These are phyloP conservation scores for Thinopyrum obtusiflorum DNA, from an alignment of 202 grass and related monocot species.

Conservation along the genomic window DNA sequence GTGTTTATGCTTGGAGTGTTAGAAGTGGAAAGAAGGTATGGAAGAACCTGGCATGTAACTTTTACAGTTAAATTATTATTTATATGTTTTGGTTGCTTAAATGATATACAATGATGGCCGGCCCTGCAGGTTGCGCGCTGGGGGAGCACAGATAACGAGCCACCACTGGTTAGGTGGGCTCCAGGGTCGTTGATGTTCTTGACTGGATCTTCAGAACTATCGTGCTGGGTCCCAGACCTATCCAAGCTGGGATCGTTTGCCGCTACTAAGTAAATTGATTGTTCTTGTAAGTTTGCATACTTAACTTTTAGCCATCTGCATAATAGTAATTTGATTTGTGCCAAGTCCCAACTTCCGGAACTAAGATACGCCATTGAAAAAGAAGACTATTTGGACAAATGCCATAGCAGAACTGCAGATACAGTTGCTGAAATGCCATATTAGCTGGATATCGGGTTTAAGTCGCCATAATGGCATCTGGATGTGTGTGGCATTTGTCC, in stretches of 20 bases:
- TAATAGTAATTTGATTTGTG: background rate
- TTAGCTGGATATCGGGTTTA: background rate
- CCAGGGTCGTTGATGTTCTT: constrained; percentile 81
- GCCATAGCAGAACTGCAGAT: background rate
- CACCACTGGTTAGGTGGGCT: constrained; percentile 86
- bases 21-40: constrained; percentile 85
- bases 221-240: constrained; percentile 92
- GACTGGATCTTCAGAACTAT: constrained; percentile 93
- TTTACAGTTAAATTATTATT: constrained; percentile 4
- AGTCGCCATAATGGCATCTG: background rate
- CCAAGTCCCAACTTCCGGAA: background rate
- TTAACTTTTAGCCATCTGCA: background rate
- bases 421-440: background rate
- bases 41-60: background rate
- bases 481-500: background rate
- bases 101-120: background rate
- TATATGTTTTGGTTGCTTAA: background rate
- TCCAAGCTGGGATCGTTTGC: constrained; percentile 79
- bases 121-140: constrained; percentile 74
- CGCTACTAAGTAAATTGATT: constrained; percentile 41
- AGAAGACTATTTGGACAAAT: background rate
- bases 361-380: background rate
- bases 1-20: constrained; percentile 93
- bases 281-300: background rate
- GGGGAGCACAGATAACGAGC: constrained; percentile 93